Evolutionary conservation across 306 rosid species (phyloP).

Genomic region (Gastrolobium bilobum): DNA sequence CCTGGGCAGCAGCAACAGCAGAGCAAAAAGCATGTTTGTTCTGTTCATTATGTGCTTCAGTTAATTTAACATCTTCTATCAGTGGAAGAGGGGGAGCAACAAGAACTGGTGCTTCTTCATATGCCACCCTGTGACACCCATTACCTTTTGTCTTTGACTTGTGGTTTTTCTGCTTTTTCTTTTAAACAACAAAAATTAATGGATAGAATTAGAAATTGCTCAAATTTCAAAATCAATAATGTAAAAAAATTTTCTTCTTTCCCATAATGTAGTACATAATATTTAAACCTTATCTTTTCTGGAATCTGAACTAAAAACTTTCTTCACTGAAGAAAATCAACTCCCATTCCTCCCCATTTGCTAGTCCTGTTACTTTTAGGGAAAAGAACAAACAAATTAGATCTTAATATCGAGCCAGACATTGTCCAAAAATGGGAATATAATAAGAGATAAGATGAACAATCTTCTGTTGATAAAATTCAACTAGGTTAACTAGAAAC

Average conservation of each 20-base stretch:
- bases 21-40: constrained; percentile 77
- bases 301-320: constrained; percentile 63
- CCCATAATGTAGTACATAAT: background rate
- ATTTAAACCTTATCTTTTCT: constrained; percentile 77
- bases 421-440: background rate
- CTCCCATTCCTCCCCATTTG: constrained; percentile 87
- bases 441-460: constrained; percentile 26
- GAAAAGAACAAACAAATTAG: constrained; percentile 29
- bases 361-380: constrained; percentile 47
- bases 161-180: constrained; percentile 53
- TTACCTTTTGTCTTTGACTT: constrained; percentile 68
- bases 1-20: constrained; percentile 75
- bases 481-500: constrained; percentile 18
- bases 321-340: constrained; percentile 87
- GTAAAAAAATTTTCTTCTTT: background rate
- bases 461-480: constrained; percentile 30
- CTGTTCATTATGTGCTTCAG: constrained; percentile 65
- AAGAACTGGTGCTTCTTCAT: constrained; percentile 45
- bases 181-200: background rate
- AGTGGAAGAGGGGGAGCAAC: constrained; percentile 46
- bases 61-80: constrained; percentile 51
- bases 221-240: constrained; percentile 1
- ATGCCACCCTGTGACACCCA: constrained; percentile 39
- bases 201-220: constrained; percentile 28
- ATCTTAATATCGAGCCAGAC: constrained; percentile 28